phyloP scores from a whole-genome alignment of 768 basidiomycete species.

The Rhodotorula kratochvilovae region DNA sequence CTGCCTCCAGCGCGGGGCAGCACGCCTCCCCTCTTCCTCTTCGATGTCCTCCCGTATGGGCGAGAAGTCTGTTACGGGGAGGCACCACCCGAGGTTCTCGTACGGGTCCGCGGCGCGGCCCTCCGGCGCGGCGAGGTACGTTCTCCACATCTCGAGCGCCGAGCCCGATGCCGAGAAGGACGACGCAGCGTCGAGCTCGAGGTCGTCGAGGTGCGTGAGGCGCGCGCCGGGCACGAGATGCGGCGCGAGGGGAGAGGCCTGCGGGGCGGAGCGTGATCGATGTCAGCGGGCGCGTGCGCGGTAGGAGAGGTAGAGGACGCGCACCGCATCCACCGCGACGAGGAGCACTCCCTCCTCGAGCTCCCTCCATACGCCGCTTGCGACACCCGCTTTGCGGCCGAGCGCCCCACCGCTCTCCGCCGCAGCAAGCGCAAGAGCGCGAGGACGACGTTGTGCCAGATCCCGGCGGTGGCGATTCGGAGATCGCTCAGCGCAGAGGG shows the following conservation, averaged over 20 bases:
- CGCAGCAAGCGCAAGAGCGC: neutral
- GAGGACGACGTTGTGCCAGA: conserved; percentile 22
- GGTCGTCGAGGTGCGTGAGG: conserved; percentile 31
- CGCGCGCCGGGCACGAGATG: neutral
- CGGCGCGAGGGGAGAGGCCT: neutral
- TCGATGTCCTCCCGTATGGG: neutral
- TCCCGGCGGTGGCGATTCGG: conserved; percentile 14
- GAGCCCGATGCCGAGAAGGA: neutral
- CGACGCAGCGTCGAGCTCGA: conserved; percentile 22
- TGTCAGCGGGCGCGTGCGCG: neutral
- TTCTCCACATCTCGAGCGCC: neutral
- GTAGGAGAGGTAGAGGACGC: neutral
- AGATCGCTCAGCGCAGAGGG: neutral
- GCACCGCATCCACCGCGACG: neutral
- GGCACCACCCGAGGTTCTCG: conserved; percentile 29
- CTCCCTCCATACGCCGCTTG: neutral
- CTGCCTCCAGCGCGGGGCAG: neutral
- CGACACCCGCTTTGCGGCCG: neutral
- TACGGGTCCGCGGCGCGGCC: neutral
- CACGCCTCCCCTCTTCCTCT: neutral
- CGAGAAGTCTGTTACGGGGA: neutral
- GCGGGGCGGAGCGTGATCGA: neutral
- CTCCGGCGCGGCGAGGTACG: neutral
- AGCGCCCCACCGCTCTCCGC: neutral
- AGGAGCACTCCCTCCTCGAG: conserved; percentile 13